Conservation (phyloP, 345 rosid genomes). For the Salix brachista region DNA sequence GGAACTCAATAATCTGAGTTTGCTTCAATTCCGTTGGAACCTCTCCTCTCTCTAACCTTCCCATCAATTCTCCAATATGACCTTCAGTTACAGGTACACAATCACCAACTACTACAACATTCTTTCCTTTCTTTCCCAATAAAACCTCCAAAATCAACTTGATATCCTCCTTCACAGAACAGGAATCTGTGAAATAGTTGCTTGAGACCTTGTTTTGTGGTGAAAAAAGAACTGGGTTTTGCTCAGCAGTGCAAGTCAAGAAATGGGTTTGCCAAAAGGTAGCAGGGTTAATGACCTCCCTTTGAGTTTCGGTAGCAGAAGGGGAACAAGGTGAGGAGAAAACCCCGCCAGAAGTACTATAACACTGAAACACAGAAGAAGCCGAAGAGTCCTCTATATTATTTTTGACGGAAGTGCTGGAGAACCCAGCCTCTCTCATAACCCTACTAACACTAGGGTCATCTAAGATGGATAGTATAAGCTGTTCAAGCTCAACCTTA, state of each 20-base stretch:
- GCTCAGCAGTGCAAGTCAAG: slow-evolving; percentile 48
- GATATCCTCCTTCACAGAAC: slow-evolving; percentile 48
- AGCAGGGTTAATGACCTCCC: slow-evolving; percentile 41
- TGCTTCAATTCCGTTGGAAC: slow-evolving; percentile 63
- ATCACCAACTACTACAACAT: slow-evolving; percentile 74
- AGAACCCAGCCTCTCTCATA: slow-evolving; percentile 92
- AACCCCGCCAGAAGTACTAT: slow-evolving; percentile 58
- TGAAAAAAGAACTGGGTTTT: slow-evolving; percentile 44
- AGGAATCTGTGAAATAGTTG: slow-evolving; percentile 30
- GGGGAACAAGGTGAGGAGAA: slow-evolving; percentile 90
- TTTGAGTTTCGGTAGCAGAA: slow-evolving; percentile 37
- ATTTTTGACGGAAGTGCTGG: slow-evolving; percentile 69
- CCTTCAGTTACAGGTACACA: slow-evolving; percentile 51
- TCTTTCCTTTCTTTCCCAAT: slow-evolving; percentile 58
- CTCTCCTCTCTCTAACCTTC: slow-evolving; percentile 63
- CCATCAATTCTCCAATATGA: slow-evolving; percentile 49
- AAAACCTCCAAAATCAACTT: slow-evolving; percentile 65
- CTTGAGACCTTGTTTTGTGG: slow-evolving; percentile 37
- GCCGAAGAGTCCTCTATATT: slow-evolving; percentile 64
- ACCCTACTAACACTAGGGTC: slow-evolving; percentile 89
- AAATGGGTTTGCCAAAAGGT: slow-evolving; percentile 57
- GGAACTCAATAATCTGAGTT: slow-evolving; percentile 58
- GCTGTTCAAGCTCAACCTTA: slow-evolving; percentile 74
- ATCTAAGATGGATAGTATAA: slow-evolving; percentile 63
- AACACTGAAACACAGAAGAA: slow-evolving; percentile 64